Percentiles rank a stretch among this genome's conserved stretches.
These are phyloP conservation scores for Gossypium aridum DNA, from an alignment of 441 rosid species.

Conservation along the genomic window DNA sequence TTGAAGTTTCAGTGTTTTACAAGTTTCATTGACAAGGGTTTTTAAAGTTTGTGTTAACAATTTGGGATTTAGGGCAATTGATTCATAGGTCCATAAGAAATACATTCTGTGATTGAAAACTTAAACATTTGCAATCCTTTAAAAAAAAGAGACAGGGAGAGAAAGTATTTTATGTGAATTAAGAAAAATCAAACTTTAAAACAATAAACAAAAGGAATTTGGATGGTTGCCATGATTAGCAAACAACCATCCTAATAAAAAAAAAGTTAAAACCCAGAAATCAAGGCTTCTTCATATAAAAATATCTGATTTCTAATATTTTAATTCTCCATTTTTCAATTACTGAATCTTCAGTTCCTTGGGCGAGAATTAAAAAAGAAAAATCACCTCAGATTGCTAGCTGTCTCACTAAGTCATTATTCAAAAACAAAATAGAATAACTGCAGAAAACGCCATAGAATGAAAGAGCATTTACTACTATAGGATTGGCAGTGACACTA, in stretches of 20 bases:
- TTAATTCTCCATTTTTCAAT: background rate
- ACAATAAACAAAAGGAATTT: background rate
- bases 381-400: too few species aligned
- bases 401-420: conserved; percentile 3
- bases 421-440: conserved; percentile 4
- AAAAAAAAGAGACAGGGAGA: too few species aligned
- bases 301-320: background rate
- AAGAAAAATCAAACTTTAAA: background rate
- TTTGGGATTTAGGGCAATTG: background rate
- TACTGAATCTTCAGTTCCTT: background rate
- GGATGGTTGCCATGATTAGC: conserved; percentile 5
- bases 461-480: conserved; percentile 18
- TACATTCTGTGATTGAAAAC: too few species aligned
- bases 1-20: background rate
- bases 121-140: too few species aligned
- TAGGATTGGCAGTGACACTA: conserved; percentile 11
- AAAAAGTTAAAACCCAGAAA: conserved; percentile 2
- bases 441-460: conserved; percentile 16
- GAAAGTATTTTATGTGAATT: background rate
- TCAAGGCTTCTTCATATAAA: background rate
- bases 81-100: background rate
- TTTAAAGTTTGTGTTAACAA: background rate
- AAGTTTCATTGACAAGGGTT: background rate
- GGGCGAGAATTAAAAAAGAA: too few species aligned
- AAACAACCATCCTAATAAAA: conserved; percentile 1